Base-by-base conservation (phyloP, 495 filamentous ascomycete species). In the Halenospora varia region DNA sequence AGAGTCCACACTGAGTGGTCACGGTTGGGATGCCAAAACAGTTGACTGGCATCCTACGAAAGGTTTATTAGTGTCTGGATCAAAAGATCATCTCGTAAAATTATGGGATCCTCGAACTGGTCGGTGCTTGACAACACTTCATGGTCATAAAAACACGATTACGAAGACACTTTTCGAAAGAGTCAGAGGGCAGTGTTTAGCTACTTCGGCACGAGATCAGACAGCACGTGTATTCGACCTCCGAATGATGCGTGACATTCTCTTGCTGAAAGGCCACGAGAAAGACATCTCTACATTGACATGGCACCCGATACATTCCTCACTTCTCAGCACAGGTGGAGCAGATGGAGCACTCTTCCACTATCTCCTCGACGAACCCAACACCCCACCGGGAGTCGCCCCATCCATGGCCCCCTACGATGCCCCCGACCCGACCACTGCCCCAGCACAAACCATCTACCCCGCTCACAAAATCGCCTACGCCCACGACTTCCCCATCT, bases 11-110 rank as follows among this genome's bases (percentile, higher is more conserved):
- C 71, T 98, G 4, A 83, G 85, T 25, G 94, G 93, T 15, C 94
- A 98, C 68, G 88, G 90, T 53, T 98, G 94, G 94, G 94, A 98
- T 68, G 90, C 89, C 13, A 96, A 96, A 68, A 88, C 84, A 23
- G 92, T 92, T 48, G 94, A 98, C 68, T 98, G 94, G 94, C 94
- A 98, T 74, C 93, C 94, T 4, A 91, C 87, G 0, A 97, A 96
- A 73, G 94, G 94, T 0, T 71, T 98, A 10, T 79, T 98, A 42
- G 94, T 96, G 35, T 97, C 94, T 2, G 94, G 94, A 22, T 97
- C 93, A 6, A 98, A 98, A 71, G 94, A 98, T 65, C 93, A 97
- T 72, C 77, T 92, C 42, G 91, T 98, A 62, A 97, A 97, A 67
- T 83, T 98, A 50, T 98, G 94, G 94, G 94, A 98, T 69, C 94